phyloP scores from a whole-genome alignment of 2,329 filamentous ascomycete genomes.

The Xylariaceae sp. region DNA sequence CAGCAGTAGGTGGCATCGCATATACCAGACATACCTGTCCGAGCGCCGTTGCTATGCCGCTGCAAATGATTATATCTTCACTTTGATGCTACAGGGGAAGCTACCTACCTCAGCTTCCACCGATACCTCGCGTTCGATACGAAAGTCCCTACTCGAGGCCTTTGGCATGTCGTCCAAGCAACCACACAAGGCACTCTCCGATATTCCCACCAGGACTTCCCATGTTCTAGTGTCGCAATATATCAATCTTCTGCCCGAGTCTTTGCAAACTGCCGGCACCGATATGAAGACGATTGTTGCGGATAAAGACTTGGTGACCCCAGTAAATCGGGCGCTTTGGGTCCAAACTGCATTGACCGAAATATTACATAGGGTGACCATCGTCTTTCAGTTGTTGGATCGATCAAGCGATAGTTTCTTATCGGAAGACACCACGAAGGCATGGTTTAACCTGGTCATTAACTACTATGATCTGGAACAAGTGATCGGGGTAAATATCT shows the following conservation, averaged over 20 bases:
- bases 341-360: slow-evolving; percentile 50
- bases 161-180: slow-evolving; percentile 32
- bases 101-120: slow-evolving; percentile 22
- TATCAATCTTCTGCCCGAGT: slow-evolving; percentile 42
- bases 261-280: slow-evolving; percentile 46
- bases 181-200: slow-evolving; percentile 21
- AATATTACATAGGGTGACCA: slow-evolving; percentile 67
- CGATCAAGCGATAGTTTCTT: slow-evolving; percentile 52
- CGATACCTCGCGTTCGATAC: slow-evolving; percentile 26
- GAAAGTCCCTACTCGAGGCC: slow-evolving; percentile 29
- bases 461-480: slow-evolving; percentile 66
- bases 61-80: slow-evolving; percentile 53
- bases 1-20: slow-evolving; percentile 59
- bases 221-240: slow-evolving; percentile 47
- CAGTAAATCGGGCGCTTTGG: slow-evolving; percentile 26
- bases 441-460: slow-evolving; percentile 73
- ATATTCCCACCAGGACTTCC: slow-evolving; percentile 34
- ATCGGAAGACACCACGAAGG: slow-evolving; percentile 54
- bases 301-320: slow-evolving; percentile 37
- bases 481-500: slow-evolving; percentile 50
- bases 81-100: slow-evolving; percentile 43
- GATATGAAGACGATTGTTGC: slow-evolving; percentile 48
- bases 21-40: slow-evolving; percentile 67
- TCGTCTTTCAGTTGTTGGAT: slow-evolving; percentile 68
- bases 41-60: slow-evolving; percentile 68